Evolutionary conservation across 352 stramenopile genomes (phyloP).

Genomic region (Peronosclerospora sorghi): DNA sequence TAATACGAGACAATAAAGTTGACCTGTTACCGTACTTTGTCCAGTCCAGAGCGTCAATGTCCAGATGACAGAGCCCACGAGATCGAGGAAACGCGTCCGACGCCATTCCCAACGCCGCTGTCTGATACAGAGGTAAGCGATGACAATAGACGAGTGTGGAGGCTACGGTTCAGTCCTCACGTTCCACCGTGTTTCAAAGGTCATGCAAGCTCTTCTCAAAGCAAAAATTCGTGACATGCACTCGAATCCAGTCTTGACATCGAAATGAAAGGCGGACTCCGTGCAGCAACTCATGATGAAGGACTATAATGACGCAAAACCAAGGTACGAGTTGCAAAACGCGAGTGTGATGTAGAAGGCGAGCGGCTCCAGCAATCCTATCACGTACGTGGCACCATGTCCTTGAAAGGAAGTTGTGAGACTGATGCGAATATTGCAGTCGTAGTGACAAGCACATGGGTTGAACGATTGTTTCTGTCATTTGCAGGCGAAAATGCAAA

Average conservation of each 20-base stretch:
- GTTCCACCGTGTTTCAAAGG: constrained; percentile 13
- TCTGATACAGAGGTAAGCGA: constrained; percentile 36
- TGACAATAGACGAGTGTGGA: not conserved
- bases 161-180: too few species aligned
- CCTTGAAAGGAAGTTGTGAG: too few species aligned
- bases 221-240: constrained; percentile 72
- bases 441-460: too few species aligned
- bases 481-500: too few species aligned
- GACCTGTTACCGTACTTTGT: too few species aligned
- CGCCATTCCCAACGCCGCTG: constrained; percentile 36
- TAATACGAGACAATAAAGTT: too few species aligned
- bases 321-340: constrained; percentile 31
- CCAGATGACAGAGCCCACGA: constrained; percentile 12
- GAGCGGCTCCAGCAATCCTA: constrained; percentile 39
- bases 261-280: constrained; percentile 73
- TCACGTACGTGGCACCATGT: too few species aligned
- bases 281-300: constrained; percentile 85
- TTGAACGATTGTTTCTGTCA: too few species aligned
- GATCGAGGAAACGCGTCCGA: constrained; percentile 26
- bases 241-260: constrained; percentile 57
- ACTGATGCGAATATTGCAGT: too few species aligned
- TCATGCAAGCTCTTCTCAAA: constrained; percentile 50
- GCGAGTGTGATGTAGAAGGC: constrained; percentile 34
- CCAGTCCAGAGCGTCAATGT: constrained; percentile 25
- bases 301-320: constrained; percentile 63